Conservation (phyloP, 2,329 filamentous ascomycete genomes). For the Fusarium sp. region DNA sequence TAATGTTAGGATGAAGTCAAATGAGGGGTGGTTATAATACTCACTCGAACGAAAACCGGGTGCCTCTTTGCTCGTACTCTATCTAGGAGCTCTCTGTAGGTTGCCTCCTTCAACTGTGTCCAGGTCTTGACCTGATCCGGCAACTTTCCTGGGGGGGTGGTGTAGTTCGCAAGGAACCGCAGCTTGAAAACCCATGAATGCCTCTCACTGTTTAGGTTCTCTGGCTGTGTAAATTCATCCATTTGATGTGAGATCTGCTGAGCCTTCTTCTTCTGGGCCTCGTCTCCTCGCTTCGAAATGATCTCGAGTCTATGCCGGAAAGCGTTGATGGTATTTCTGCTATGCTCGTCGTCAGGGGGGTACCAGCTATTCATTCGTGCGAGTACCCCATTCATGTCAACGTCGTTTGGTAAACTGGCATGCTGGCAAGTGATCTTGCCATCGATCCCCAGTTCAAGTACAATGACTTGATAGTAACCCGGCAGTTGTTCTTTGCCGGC, state of each 20-base stretch:
- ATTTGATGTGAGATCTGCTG: background rate
- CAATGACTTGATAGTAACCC: constrained; percentile 25
- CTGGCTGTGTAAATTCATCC: background rate
- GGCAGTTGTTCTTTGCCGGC: constrained; percentile 27
- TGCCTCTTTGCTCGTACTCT: constrained; percentile 23
- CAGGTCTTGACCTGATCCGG: constrained; percentile 26
- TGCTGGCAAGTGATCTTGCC: constrained; percentile 27
- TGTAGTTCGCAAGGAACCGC: constrained; percentile 10
- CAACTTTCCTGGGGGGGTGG: constrained; percentile 15
- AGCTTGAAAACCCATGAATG: constrained; percentile 33
- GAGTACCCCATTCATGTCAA: constrained; percentile 8
- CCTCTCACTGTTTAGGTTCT: constrained; percentile 8
- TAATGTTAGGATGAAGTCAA: background rate
- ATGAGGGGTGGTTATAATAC: background rate
- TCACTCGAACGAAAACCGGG: constrained; percentile 37
- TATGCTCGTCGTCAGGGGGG: constrained; percentile 20
- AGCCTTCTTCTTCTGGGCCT: constrained; percentile 14
- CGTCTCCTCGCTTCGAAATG: background rate
- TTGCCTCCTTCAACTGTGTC: constrained; percentile 17
- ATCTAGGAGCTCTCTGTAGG: constrained; percentile 13
- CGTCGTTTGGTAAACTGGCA: constrained; percentile 14
- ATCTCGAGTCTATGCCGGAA: constrained; percentile 13
- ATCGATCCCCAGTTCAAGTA: constrained; percentile 31
- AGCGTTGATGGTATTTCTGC: constrained; percentile 1
- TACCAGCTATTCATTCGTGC: constrained; percentile 34